Percentiles rank a stretch among this genome's conserved stretches.
phyloP scores from a whole-genome alignment of 2,329 filamentous ascomycete genomes.

The Trichoderma simmonsii region DNA sequence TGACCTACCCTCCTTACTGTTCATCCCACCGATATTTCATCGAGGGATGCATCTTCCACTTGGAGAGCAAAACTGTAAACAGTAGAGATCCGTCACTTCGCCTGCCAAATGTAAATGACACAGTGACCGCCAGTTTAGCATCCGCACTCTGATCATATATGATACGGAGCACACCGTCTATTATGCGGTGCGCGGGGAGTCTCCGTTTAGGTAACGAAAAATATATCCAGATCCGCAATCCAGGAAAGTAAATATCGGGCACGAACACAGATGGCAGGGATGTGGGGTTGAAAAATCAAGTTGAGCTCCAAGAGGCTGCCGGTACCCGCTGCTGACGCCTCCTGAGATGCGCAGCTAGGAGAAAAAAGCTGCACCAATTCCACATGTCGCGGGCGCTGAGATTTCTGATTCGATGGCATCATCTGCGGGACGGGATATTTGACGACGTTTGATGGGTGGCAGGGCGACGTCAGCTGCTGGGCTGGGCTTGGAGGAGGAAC shows the following conservation, averaged over 20 bases:
- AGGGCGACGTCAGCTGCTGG: constrained; percentile 16
- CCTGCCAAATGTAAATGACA: neutral
- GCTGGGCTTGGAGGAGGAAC: neutral
- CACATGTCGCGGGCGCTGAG: neutral
- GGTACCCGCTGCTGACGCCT: constrained; percentile 16
- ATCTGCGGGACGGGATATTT: neutral
- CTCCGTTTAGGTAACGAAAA: neutral
- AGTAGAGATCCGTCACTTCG: neutral
- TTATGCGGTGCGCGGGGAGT: neutral
- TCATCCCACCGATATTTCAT: neutral
- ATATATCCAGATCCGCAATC: constrained; percentile 10
- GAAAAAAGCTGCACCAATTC: neutral
- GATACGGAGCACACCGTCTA: constrained; percentile 3
- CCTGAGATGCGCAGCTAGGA: constrained; percentile 14
- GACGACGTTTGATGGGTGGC: neutral
- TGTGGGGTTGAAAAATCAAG: constrained; percentile 3
- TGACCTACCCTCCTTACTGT: neutral
- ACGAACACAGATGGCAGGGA: constrained; percentile 6
- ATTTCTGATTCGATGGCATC: constrained; percentile 15
- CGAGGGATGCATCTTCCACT: neutral
- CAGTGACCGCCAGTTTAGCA: constrained; percentile 7
- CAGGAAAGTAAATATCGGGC: neutral
- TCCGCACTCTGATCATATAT: neutral
- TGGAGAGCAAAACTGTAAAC: neutral
- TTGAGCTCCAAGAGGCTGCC: neutral